Evolutionary conservation across 495 filamentous ascomycete genomes (phyloP).

Genomic region (Cairneyella variabilis): DNA sequence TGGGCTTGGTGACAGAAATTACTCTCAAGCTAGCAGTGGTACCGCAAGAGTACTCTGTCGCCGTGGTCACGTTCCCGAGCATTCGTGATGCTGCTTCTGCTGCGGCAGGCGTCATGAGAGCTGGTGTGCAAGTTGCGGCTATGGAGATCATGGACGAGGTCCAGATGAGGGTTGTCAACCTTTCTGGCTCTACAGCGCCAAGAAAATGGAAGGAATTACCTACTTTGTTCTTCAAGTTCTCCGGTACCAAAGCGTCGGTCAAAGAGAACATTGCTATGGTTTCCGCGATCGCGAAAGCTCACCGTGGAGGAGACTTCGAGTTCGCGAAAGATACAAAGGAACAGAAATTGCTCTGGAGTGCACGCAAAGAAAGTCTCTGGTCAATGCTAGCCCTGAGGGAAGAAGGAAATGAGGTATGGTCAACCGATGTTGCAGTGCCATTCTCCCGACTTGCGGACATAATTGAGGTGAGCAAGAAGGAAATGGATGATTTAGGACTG

Average conservation of each 20-base stretch:
- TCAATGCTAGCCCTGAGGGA: constrained; percentile 66
- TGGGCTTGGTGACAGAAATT: constrained; percentile 72
- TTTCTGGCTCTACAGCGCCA: constrained; percentile 60
- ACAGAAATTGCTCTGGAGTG: constrained; percentile 69
- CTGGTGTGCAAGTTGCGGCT: constrained; percentile 69
- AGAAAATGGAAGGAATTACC: constrained; percentile 71
- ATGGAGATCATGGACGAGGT: constrained; percentile 86
- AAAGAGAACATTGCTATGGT: constrained; percentile 64
- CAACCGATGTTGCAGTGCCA: constrained; percentile 88
- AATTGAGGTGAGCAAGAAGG: constrained; percentile 85
- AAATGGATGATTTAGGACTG: constrained; percentile 77
- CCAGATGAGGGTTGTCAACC: constrained; percentile 75
- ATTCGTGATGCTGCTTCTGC: constrained; percentile 70
- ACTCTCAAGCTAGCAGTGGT: constrained; percentile 73
- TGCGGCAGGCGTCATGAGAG: constrained; percentile 65
- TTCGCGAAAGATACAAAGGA: constrained; percentile 67
- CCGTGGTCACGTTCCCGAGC: constrained; percentile 70
- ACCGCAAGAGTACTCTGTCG: constrained; percentile 69
- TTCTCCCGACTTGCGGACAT: constrained; percentile 83
- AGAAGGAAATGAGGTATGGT: constrained; percentile 57
- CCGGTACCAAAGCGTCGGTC: constrained; percentile 66
- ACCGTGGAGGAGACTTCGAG: constrained; percentile 66
- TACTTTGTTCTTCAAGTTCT: constrained; percentile 83
- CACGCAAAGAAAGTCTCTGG: constrained; percentile 73
- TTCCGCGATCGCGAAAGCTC: constrained; percentile 56